phyloP scores from a whole-genome alignment of 1,139 yeast genomes.

The Saccharomycopsis crataegensis region DNA sequence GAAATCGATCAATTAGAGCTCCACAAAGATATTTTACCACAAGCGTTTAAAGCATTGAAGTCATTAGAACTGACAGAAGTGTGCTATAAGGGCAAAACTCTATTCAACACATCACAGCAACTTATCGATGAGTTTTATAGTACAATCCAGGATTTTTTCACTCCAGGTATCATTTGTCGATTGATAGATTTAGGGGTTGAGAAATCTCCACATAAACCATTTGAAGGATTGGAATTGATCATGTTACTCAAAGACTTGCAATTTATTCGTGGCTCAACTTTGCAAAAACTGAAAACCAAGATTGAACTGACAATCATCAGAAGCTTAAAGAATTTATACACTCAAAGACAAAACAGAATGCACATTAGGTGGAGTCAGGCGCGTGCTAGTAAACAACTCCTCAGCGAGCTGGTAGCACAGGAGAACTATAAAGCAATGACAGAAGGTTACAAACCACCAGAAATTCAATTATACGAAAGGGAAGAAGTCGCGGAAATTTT shows the following conservation, averaged over 20 bases:
- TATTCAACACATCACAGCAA: not conserved
- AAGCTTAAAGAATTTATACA: not conserved
- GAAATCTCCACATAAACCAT: not conserved
- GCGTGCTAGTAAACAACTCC: not conserved
- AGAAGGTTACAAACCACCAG: not conserved
- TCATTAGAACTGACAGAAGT: not conserved
- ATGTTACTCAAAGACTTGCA: not conserved
- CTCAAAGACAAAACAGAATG: not conserved
- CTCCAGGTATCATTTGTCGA: not conserved
- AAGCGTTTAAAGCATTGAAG: not conserved
- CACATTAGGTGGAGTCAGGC: not conserved
- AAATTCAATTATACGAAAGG: no score
- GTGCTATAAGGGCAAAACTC: not conserved
- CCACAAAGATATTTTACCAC: not conserved
- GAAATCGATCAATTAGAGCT: not conserved
- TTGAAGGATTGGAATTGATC: not conserved
- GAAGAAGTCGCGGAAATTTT: no score
- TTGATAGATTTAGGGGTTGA: not conserved
- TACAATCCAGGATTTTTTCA: not conserved
- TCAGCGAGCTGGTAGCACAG: not conserved
- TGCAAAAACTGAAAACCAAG: not conserved
- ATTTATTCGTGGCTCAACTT: not conserved
- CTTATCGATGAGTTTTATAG: not conserved
- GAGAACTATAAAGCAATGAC: not conserved
- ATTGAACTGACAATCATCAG: not conserved